Evolutionary conservation across 345 rosid species (phyloP).

Genomic region (Gynandropsis gynandra): DNA sequence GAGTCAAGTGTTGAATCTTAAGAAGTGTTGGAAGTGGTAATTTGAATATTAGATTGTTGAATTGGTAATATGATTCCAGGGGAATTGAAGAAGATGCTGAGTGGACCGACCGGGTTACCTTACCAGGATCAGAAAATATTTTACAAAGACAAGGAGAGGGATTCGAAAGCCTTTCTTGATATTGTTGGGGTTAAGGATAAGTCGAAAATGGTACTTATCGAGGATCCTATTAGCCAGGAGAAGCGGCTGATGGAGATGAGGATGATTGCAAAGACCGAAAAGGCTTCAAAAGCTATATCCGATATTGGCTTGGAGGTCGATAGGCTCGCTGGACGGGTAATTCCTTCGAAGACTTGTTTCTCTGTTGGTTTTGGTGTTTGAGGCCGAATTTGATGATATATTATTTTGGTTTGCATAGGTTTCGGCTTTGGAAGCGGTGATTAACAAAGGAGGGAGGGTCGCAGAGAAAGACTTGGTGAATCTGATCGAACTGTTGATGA

Average conservation of each 20-base stretch:
- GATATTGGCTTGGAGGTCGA: slow-evolving; percentile 73
- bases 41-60: too few relatives aligned
- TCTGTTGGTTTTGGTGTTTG: neutral
- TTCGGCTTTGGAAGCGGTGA: slow-evolving; percentile 52
- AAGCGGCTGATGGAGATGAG: slow-evolving; percentile 67
- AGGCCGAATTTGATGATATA: neutral
- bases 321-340: slow-evolving; percentile 69
- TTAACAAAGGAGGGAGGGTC: slow-evolving; percentile 60
- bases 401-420: slow-evolving; percentile 38
- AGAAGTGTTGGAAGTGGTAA: too few relatives aligned
- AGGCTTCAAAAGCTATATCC: slow-evolving; percentile 56
- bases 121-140: slow-evolving; percentile 81
- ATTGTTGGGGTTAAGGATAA: slow-evolving; percentile 71
- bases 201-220: slow-evolving; percentile 71
- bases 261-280: slow-evolving; percentile 58
- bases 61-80: slow-evolving; percentile 32
- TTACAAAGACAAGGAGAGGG: slow-evolving; percentile 88
- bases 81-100: slow-evolving; percentile 79
- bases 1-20: too few relatives aligned
- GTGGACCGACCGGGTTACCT: slow-evolving; percentile 64
- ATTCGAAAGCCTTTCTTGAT: slow-evolving; percentile 80
- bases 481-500: slow-evolving; percentile 73
- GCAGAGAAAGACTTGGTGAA: slow-evolving; percentile 54
- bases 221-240: slow-evolving; percentile 79
- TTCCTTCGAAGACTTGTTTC: slow-evolving; percentile 1